Conservation (phyloP, 1,284 basidiomycete genomes). For the Athelia sp. region DNA sequence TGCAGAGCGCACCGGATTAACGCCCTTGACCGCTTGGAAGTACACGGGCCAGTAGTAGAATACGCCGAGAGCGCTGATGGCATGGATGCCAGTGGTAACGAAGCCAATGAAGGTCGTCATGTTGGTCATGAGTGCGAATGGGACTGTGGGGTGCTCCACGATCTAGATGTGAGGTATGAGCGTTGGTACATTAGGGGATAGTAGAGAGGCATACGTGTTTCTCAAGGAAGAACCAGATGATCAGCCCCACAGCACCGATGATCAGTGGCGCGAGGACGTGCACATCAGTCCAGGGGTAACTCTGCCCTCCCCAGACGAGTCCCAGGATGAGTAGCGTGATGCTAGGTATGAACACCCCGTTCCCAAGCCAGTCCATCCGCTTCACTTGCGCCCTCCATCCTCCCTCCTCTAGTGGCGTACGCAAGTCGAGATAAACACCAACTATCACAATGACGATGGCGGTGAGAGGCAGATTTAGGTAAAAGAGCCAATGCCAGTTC, state of each 20-base stretch:
- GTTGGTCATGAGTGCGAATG: not conserved
- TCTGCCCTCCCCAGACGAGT: conserved; percentile 13
- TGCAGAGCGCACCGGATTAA: not conserved
- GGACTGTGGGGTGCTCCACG: not conserved
- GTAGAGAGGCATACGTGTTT: not conserved
- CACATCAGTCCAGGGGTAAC: conserved; percentile 9
- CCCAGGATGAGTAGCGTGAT: conserved; percentile 12
- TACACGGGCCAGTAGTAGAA: not conserved
- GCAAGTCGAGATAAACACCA: not conserved
- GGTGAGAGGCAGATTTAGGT: not conserved
- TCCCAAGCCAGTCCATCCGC: not conserved
- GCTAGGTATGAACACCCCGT: conserved; percentile 5
- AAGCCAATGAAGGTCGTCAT: not conserved
- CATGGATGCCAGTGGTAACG: not conserved
- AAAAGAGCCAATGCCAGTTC: not conserved
- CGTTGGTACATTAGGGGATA: too few relatives aligned
- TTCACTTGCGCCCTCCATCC: not conserved
- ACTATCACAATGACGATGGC: not conserved
- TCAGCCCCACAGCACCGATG: conserved; percentile 9
- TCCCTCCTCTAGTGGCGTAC: not conserved
- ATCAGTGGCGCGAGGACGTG: conserved; percentile 12
- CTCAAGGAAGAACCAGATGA: conserved; percentile 5
- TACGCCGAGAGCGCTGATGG: not conserved
- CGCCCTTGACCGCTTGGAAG: not conserved
- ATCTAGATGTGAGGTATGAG: too few relatives aligned